phyloP scores from a whole-genome alignment of 2,329 filamentous ascomycete genomes.

The Venturia carpophila region DNA sequence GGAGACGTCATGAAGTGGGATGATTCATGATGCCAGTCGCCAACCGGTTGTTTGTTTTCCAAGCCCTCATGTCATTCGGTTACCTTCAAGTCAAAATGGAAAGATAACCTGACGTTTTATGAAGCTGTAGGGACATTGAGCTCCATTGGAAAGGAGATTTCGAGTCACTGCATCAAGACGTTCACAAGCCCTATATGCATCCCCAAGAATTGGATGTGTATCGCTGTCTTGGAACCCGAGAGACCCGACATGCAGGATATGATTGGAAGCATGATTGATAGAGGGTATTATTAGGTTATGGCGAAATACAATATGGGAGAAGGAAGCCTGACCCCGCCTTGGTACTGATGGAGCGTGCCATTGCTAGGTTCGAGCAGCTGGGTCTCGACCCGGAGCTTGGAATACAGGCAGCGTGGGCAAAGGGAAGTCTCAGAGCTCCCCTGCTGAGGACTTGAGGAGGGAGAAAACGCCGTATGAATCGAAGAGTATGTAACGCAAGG shows the following conservation, averaged over 20 bases:
- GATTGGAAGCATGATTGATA: background rate
- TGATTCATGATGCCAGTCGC: background rate
- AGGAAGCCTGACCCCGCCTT: background rate
- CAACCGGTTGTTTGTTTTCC: background rate
- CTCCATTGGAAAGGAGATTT: background rate
- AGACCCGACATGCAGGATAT: background rate
- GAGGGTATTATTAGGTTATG: background rate
- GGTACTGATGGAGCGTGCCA: background rate
- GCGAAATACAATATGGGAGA: constrained; percentile 4
- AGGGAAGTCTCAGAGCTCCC: background rate
- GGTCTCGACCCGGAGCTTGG: background rate
- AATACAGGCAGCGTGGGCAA: background rate
- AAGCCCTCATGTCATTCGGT: background rate
- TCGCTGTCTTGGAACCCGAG: background rate
- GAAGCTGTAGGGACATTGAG: background rate
- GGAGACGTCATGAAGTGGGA: background rate
- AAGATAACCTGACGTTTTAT: background rate
- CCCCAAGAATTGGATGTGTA: background rate
- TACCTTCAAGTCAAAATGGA: background rate
- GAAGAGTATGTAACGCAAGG: background rate
- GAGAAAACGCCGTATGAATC: background rate
- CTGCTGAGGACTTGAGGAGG: background rate
- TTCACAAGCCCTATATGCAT: background rate
- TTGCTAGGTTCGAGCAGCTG: background rate
- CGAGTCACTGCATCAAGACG: background rate